Evolutionary conservation across 2,329 filamentous ascomycete genomes (phyloP).

Genomic region (Alternaria novae-zelandiae): DNA sequence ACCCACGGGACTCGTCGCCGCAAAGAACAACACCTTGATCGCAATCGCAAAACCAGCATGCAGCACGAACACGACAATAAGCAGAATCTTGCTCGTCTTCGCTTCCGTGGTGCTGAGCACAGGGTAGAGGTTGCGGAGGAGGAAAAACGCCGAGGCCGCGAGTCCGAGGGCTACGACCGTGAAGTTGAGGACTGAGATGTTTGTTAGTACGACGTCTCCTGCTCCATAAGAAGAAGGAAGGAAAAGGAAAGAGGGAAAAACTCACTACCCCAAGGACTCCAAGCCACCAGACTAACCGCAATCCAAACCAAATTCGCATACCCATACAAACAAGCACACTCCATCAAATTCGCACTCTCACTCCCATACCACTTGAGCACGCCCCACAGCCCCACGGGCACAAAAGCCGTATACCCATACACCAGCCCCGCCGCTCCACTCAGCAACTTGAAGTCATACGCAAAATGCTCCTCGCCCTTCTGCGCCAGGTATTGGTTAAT

Average conservation of each 20-base stretch:
- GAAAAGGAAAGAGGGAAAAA: constrained; percentile 1
- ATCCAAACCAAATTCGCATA: constrained; percentile 99
- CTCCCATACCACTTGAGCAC: constrained; percentile 94
- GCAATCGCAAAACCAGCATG: constrained; percentile 91
- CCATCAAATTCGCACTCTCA: constrained; percentile 88
- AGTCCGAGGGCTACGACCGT: constrained; percentile 78
- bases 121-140: constrained; percentile 61
- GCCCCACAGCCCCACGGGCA: constrained; percentile 85
- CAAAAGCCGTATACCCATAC: constrained; percentile 86
- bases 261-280: constrained; percentile 76
- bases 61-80: constrained; percentile 81
- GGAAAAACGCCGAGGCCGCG: constrained; percentile 46
- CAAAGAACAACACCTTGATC: constrained; percentile 98
- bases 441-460: constrained; percentile 88
- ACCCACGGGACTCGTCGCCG: constrained; percentile 56
- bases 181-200: constrained; percentile 75
- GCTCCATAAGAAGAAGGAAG: no score
- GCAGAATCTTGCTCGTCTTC: constrained; percentile 85
- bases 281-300: constrained; percentile 87
- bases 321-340: constrained; percentile 94
- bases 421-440: constrained; percentile 90
- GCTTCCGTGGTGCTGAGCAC: constrained; percentile 91
- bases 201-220: not conserved
- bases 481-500: constrained; percentile 87
- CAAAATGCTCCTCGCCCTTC: constrained; percentile 72